phyloP scores from a whole-genome alignment of 2,329 filamentous ascomycete species.

The Phialemonium atrogriseum region DNA sequence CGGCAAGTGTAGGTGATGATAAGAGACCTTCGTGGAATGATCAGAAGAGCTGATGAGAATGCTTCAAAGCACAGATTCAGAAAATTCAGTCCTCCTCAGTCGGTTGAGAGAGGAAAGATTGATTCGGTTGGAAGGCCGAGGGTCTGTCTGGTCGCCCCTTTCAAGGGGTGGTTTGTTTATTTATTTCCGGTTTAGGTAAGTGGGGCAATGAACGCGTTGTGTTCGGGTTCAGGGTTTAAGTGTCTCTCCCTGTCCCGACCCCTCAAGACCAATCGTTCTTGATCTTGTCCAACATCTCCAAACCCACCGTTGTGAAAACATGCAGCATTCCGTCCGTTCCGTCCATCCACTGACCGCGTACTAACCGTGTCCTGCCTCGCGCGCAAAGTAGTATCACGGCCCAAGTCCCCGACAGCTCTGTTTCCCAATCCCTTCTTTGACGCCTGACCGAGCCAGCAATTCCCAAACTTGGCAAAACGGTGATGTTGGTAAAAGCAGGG shows the following conservation, averaged over 20 bases:
- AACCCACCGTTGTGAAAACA: too few species aligned
- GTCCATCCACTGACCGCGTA: too few species aligned
- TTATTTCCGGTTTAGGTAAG: slow-evolving; percentile 11
- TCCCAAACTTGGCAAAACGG: too few species aligned
- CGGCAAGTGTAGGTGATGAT: neutral
- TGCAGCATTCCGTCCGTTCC: too few species aligned
- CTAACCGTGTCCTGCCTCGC: too few species aligned
- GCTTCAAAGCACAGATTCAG: neutral
- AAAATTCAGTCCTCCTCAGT: neutral
- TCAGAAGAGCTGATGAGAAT: neutral
- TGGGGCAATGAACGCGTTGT: slow-evolving; percentile 3
- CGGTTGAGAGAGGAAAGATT: neutral
- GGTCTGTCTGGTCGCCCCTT: neutral
- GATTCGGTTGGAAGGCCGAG: neutral
- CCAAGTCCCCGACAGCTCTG: too few species aligned
- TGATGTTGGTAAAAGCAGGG: too few species aligned
- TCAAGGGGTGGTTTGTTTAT: slow-evolving; percentile 9
- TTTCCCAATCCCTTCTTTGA: too few species aligned
- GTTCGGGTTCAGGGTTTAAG: neutral
- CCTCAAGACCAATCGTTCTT: neutral
- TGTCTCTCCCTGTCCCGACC: neutral
- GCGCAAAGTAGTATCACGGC: too few species aligned
- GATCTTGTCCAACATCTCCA: neutral
- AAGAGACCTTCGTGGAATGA: neutral
- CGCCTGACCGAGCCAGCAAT: too few species aligned